Evolutionary conservation across 305 asterid species (phyloP), one percentile per base, ranked within the genome.

Genomic region (Solanum aculeatissimum): DNA sequence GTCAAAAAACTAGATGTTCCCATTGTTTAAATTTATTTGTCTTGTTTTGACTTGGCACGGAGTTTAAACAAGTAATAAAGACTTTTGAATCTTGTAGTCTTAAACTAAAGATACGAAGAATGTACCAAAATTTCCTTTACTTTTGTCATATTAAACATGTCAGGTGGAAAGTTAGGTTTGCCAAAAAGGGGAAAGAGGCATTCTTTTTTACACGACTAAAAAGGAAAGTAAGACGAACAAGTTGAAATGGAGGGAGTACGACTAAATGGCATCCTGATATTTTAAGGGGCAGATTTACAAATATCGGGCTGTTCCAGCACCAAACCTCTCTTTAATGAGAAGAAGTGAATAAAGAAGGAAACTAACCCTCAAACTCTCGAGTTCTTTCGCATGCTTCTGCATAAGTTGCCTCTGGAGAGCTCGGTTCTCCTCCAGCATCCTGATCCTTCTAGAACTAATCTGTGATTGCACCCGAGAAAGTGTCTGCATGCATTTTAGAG

Each of bases 401-500:
- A 94, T 85, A 81, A 92, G 92, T 88, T 94, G 96, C 85, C 93
- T 90, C 90, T 94, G 97, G 51, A 94, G 95, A 47, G 94, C 92
- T 23, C 87, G 90, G 82, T 92, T 94, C 88, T 94, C 97, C 91
- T 94, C 97, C 71, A 89, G 84, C 92, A 94, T 92, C 83, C 91
- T 80, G 40, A 66, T 85, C 72, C 87, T 85, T 82, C 55, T 70
- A 3, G 77, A 89, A 57, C 92, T 93, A 90, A 97, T 91, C 92
- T 94, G 99, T 82, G 98, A 84, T 82, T 97, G 99, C 88, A 97
- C 97, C 55, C 93, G 98, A 32, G 95, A 94, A 70, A 95, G 82
- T 53, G 92, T 89, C 83, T 97, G 98, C 98, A 95, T 94, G 88
- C 96, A 90, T 89, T 95, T 95, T 68, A 97, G 90, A 79, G 99